Evolutionary conservation across 108 stramenopile genomes (phyloP), one percentile per base, ranked within the genome.

Genomic region (Conticribra guillardii): DNA sequence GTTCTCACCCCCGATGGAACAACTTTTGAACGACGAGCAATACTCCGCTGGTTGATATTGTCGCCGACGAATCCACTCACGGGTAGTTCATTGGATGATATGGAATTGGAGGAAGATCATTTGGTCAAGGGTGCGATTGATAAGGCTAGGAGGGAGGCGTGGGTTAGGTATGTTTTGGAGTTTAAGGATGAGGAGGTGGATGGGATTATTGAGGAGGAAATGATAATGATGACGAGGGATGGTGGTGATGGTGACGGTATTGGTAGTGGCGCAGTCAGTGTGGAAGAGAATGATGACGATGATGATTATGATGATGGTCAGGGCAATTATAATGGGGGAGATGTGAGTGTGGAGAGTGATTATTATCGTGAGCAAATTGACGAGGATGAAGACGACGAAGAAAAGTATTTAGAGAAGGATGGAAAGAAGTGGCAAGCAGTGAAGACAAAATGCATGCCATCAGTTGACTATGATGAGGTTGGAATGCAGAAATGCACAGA

Each of bases 1-100:
- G 86, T 86, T 1, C 64, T 77, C n/a, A 84, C 83, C 3, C 81
- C 70, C 7, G 64, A 77, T 46, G 85, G 85, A 0, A 19, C 54
- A 28, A 84, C 78, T 33, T 86, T 74, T 51, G 85, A 86, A 66
- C 76, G 83, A 19, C 52, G 60, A 16, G 80, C 83, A 0, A 73
- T 86, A 26, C 26, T 83, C 14, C 54, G 78, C 4, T 67, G 22
- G 17, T 53, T 79, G 23, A 54, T 79, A 24, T 18, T 79, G 7
- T 29, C 58, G 33, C 24, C 45, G 3, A 16, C 16, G 2, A 58
- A 79, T 67, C 78, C 78, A 11, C 29, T 72, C 17, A 71, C 66
- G 4, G 58, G 65, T 33, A 51, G 8, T 27, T 45, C 65, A 37
- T 49, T 79, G 47, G 17, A 18, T 1, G 64, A 64, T 28, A 60